A percentile compares a stretch with the other conserved stretches of the same genome.
phyloP scores from a whole-genome alignment of 352 stramenopile species.

The Phytopythium oedochilum region DNA sequence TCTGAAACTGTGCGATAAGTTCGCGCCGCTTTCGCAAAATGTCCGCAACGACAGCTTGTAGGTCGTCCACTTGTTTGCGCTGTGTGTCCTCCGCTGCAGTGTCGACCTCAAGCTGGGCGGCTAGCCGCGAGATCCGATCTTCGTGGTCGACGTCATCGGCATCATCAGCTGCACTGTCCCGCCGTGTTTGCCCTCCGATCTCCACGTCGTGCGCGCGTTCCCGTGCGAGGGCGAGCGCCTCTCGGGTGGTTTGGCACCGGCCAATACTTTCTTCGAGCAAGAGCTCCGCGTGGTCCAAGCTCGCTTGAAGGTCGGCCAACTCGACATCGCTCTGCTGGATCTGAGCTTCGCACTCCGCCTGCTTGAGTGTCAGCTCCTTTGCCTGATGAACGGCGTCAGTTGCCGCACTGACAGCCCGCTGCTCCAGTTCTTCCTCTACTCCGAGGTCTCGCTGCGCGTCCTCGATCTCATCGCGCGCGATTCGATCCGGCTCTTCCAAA shows the following conservation, averaged over 20 bases:
- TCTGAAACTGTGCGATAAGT: conserved; percentile 18
- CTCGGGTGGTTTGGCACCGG: conserved; percentile 17
- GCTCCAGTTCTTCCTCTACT: conserved; percentile 29
- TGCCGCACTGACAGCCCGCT: conserved; percentile 36
- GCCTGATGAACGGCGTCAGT: conserved; percentile 41
- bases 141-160: conserved; percentile 10
- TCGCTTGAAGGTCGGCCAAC: conserved; percentile 19
- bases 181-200: conserved; percentile 1
- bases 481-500: conserved; percentile 64
- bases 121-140: conserved; percentile 32
- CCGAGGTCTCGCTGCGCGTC: conserved; percentile 53
- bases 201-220: conserved; percentile 30
- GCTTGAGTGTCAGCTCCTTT: conserved; percentile 21
- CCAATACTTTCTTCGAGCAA: conserved; percentile 24
- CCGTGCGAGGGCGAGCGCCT: conserved; percentile 23
- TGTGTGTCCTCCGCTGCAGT: conserved; percentile 40
- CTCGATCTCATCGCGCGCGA: conserved; percentile 72
- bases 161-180: not conserved
- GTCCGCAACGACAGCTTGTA: conserved; percentile 17
- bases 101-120: conserved; percentile 60
- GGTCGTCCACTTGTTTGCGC: conserved; percentile 16
- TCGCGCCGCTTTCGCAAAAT: conserved; percentile 23
- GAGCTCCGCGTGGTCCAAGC: conserved; percentile 18
- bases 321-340: conserved; percentile 29
- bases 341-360: conserved; percentile 16